phyloP scores from a whole-genome alignment of 1,284 basidiomycete genomes.

The Sphaerobolus stellatus region DNA sequence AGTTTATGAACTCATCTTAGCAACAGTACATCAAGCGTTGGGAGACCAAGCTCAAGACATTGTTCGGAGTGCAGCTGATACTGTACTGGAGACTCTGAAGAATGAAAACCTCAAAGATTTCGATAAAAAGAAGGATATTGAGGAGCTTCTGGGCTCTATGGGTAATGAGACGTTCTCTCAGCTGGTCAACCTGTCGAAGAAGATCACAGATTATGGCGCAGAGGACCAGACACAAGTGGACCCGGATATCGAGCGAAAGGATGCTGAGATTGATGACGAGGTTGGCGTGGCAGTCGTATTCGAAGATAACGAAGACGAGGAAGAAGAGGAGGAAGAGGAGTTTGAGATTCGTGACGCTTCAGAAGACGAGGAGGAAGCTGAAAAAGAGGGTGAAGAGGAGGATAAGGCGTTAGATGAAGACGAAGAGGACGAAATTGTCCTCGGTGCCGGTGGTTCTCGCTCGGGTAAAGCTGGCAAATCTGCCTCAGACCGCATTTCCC shows the following conservation, averaged over 20 bases:
- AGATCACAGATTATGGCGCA: slow-evolving; percentile 93
- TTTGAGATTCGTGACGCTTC: slow-evolving; percentile 78
- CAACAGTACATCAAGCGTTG: slow-evolving; percentile 76
- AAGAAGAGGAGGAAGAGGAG: slow-evolving; percentile 81
- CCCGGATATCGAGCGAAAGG: slow-evolving; percentile 74
- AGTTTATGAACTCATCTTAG: slow-evolving; percentile 92
- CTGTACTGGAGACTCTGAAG: slow-evolving; percentile 88
- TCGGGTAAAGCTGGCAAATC: slow-evolving; percentile 56
- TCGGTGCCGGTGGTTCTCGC: slow-evolving; percentile 62
- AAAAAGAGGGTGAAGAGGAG: slow-evolving; percentile 46
- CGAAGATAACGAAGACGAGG: slow-evolving; percentile 92
- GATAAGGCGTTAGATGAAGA: slow-evolving; percentile 46
- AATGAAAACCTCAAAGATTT: slow-evolving; percentile 91
- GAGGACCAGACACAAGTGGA: slow-evolving; percentile 79
- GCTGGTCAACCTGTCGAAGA: slow-evolving; percentile 87
- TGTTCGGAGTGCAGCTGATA: slow-evolving; percentile 91
- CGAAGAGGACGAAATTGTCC: slow-evolving; percentile 66
- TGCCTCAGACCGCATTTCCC: slow-evolving; percentile 70
- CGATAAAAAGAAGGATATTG: slow-evolving; percentile 95
- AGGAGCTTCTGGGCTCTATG: slow-evolving; percentile 74
- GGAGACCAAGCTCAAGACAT: slow-evolving; percentile 97
- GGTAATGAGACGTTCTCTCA: slow-evolving; percentile 81
- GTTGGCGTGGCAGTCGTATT: slow-evolving; percentile 95
- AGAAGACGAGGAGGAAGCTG: slow-evolving; percentile 74
- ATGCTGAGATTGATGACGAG: slow-evolving; percentile 87